Conservation (phyloP, 2,329 filamentous ascomycete genomes). For the Capronia epimyces region DNA sequence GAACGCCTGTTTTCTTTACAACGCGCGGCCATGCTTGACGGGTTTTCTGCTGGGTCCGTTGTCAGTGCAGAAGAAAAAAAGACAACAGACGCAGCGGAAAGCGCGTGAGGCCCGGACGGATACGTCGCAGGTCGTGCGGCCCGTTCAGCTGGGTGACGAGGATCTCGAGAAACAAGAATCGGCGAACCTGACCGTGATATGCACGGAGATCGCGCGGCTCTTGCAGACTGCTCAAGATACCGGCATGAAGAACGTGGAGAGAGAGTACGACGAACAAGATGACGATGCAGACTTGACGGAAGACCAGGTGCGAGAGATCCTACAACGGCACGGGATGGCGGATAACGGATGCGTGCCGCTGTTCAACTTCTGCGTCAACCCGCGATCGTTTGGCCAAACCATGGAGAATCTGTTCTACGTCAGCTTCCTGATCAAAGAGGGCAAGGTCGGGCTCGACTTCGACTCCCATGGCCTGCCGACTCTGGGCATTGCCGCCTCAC, state of each 20-base stretch:
- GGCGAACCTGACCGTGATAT: conserved; percentile 72
- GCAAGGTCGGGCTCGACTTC: conserved; percentile 65
- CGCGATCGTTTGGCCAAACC: conserved; percentile 83
- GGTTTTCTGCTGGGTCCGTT: conserved; percentile 84
- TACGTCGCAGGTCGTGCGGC: conserved; percentile 62
- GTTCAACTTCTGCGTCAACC: conserved; percentile 85
- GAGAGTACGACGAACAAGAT: conserved; percentile 21
- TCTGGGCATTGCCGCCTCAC: conserved; percentile 48
- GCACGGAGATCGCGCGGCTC: conserved; percentile 64
- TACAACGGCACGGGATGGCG: conserved; percentile 61
- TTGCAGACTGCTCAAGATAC: conserved; percentile 46
- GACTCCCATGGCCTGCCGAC: conserved; percentile 73
- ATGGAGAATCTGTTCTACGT: conserved; percentile 97
- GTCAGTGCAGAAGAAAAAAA: conserved; percentile 77
- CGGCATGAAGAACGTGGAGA: conserved; percentile 40
- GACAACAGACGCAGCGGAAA: conserved; percentile 64
- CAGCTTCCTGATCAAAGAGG: conserved; percentile 88
- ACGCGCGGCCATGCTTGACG: conserved; percentile 67
- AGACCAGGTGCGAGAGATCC: conserved; percentile 46
- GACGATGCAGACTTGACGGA: conserved; percentile 32
- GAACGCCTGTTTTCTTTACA: conserved; percentile 67
- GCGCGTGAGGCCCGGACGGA: conserved; percentile 65
- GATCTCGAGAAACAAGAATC: conserved; percentile 73
- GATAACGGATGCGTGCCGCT: conserved; percentile 67
- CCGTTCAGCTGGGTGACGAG: conserved; percentile 68